Evolutionary conservation across 345 rosid genomes (phyloP).

Genomic region (Aquilaria sinensis): DNA sequence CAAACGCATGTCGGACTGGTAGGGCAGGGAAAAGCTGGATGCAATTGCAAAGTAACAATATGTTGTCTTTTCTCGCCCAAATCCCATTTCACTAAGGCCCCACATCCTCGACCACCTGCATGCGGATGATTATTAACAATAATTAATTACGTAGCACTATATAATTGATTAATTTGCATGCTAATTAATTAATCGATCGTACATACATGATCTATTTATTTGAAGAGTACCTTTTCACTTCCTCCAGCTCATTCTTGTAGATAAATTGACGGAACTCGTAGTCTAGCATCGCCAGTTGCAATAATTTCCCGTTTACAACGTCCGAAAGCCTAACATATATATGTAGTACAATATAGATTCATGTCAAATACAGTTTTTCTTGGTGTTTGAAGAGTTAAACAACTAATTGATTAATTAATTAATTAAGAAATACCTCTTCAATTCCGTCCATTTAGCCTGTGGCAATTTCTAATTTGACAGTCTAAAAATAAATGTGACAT

Average conservation of each 20-base stretch:
- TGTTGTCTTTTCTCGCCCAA: constrained; percentile 54
- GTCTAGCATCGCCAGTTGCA: constrained; percentile 35
- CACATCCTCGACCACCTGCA: constrained; percentile 44
- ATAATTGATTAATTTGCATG: too few relatives aligned
- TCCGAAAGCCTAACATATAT: constrained; percentile 29
- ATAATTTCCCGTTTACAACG: constrained; percentile 20
- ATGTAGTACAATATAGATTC: too few relatives aligned
- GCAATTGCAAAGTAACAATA: constrained; percentile 55
- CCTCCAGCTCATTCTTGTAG: constrained; percentile 37
- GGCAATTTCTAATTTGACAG: too few relatives aligned
- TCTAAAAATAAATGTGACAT: too few relatives aligned
- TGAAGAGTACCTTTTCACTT: constrained; percentile 33
- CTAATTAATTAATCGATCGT: too few relatives aligned
- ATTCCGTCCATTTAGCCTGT: too few relatives aligned
- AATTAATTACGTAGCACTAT: too few relatives aligned
- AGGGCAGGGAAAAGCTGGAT: constrained; percentile 30
- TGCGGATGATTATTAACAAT: too few relatives aligned
- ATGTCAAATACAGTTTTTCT: too few relatives aligned
- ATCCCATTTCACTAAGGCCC: constrained; percentile 53
- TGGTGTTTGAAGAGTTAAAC: too few relatives aligned
- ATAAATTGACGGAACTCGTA: constrained; percentile 36
- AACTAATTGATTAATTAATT: too few relatives aligned
- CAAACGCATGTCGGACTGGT: constrained; percentile 20
- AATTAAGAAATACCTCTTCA: too few relatives aligned
- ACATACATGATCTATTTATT: background rate